Conservation (phyloP, 108 stramenopile species). For the Cyclostephanos tholiformis region DNA sequence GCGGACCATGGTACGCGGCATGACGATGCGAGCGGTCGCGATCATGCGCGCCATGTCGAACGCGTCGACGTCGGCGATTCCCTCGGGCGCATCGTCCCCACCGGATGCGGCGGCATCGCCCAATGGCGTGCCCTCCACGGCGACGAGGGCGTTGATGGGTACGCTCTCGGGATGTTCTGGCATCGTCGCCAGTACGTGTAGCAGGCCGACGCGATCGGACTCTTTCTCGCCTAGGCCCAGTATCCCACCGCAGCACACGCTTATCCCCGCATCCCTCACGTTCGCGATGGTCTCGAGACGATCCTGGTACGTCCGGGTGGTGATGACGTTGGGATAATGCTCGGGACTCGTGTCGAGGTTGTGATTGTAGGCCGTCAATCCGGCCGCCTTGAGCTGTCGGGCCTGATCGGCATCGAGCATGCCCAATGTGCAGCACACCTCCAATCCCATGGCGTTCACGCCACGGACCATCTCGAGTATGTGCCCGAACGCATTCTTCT, state of each 20-base stretch:
- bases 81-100: conserved; percentile 50
- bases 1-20: conserved; percentile 98
- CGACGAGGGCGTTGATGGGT: conserved; percentile 95
- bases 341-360: conserved; percentile 97
- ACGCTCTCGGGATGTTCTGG: conserved; percentile 97
- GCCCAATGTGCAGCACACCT: conserved; percentile 96
- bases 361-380: conserved; percentile 98
- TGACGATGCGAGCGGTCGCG: conserved; percentile 95
- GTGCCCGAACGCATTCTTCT: conserved; percentile 97
- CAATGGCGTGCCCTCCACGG: conserved; percentile 90
- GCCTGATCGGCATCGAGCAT: conserved; percentile 97
- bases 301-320: conserved; percentile 94
- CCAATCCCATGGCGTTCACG: conserved; percentile 93
- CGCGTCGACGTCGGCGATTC: conserved; percentile 82
- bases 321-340: conserved; percentile 95
- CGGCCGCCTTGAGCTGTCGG: conserved; percentile 94
- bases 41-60: conserved; percentile 99
- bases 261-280: conserved; percentile 96
- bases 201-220: conserved; percentile 90
- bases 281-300: conserved; percentile 94
- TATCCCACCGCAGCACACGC: conserved; percentile 98
- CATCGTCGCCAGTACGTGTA: conserved; percentile 94
- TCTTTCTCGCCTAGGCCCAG: conserved; percentile 95
- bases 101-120: conserved; percentile 64
- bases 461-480: conserved; percentile 95